phyloP scores from a whole-genome alignment of 2,329 filamentous ascomycete genomes.

The Aspergillus pseudotamarii region DNA sequence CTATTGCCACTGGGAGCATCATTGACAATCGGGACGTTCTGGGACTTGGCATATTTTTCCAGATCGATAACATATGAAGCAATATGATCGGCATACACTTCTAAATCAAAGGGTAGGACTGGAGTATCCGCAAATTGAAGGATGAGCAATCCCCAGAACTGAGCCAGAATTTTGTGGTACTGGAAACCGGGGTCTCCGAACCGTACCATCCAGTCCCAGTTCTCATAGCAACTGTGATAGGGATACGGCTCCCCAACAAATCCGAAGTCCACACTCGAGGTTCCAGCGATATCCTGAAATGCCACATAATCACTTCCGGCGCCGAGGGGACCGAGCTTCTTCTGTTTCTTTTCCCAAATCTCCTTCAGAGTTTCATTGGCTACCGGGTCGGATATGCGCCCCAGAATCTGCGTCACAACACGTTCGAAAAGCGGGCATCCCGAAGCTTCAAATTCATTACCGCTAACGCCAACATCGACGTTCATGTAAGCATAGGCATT shows the following conservation, averaged over 20 bases:
- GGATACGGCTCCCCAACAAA: constrained; percentile 72
- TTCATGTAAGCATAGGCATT: constrained; percentile 89
- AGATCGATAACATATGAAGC: constrained; percentile 68
- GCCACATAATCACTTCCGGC: constrained; percentile 81
- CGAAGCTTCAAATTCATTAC: constrained; percentile 72
- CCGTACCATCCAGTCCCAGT: constrained; percentile 79
- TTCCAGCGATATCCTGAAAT: constrained; percentile 90
- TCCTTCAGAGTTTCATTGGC: constrained; percentile 72
- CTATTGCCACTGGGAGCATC: constrained; percentile 7
- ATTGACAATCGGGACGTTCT: constrained; percentile 45
- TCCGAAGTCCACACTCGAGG: constrained; percentile 80
- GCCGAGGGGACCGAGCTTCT: constrained; percentile 68
- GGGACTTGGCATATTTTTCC: constrained; percentile 64
- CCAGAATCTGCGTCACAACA: constrained; percentile 71
- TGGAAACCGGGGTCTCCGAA: constrained; percentile 80
- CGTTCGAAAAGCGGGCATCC: constrained; percentile 80
- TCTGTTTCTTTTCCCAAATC: constrained; percentile 68
- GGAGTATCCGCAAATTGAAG: constrained; percentile 82
- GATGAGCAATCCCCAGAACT: constrained; percentile 79
- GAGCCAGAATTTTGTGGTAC: constrained; percentile 77
- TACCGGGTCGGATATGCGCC: constrained; percentile 72
- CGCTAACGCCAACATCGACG: constrained; percentile 79
- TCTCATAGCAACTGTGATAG: constrained; percentile 85
- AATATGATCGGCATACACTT: constrained; percentile 70
- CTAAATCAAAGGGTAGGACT: constrained; percentile 79